Conservation (phyloP, 1,284 basidiomycete species). For the Ceratobasidium sp. region DNA sequence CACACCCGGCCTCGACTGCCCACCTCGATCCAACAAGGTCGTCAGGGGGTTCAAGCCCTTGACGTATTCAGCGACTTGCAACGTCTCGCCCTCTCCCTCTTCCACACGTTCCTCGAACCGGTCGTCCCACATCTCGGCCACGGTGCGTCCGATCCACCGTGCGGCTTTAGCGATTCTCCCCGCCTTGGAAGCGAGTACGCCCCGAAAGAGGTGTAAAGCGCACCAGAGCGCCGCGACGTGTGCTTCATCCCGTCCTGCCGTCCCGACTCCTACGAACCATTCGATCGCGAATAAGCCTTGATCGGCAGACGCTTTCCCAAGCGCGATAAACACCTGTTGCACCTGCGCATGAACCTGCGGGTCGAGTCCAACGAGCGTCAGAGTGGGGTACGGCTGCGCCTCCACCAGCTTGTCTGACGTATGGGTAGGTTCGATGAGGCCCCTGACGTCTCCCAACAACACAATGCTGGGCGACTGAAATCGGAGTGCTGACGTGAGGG, state of each 20-base stretch:
- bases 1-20: slow-evolving; percentile 42
- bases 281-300: slow-evolving; percentile 76
- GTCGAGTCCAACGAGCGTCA: slow-evolving; percentile 54
- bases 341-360: slow-evolving; percentile 61
- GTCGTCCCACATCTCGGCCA: slow-evolving; percentile 75
- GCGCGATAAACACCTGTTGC: slow-evolving; percentile 69
- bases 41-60: slow-evolving; percentile 57
- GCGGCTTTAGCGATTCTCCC: slow-evolving; percentile 67
- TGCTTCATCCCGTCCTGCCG: slow-evolving; percentile 55
- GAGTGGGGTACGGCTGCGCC: slow-evolving; percentile 35
- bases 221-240: slow-evolving; percentile 82
- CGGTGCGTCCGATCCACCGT: slow-evolving; percentile 63
- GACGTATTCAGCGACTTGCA: slow-evolving; percentile 59
- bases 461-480: slow-evolving; percentile 59
- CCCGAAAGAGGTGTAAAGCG: slow-evolving; percentile 74
- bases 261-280: slow-evolving; percentile 69
- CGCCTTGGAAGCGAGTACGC: slow-evolving; percentile 51
- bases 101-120: slow-evolving; percentile 45
- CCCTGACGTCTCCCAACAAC: slow-evolving; percentile 47
- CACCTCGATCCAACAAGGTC: slow-evolving; percentile 46
- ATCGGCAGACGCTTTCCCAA: slow-evolving; percentile 73
- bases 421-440: slow-evolving; percentile 39
- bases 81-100: slow-evolving; percentile 43
- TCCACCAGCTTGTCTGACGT: slow-evolving; percentile 11
- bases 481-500: slow-evolving; percentile 75